phyloP scores from a whole-genome alignment of 1,284 basidiomycete genomes.

The Veloporphyrellus conicus region DNA sequence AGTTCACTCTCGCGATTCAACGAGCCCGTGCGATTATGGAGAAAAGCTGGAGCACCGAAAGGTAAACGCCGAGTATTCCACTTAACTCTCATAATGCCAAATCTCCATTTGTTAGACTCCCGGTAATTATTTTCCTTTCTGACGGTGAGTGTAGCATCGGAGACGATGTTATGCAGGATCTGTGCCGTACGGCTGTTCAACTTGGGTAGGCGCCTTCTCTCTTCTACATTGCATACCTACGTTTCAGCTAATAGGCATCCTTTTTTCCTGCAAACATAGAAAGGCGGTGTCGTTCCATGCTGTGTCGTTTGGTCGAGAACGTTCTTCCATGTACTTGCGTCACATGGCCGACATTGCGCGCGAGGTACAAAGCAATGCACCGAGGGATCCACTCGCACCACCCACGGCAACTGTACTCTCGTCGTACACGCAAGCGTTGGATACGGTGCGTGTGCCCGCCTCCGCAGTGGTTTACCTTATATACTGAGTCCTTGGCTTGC shows the following conservation, averaged over 20 bases:
- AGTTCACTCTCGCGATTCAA: slow-evolving; percentile 44
- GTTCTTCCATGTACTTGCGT: slow-evolving; percentile 35
- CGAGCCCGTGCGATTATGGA: slow-evolving; percentile 42
- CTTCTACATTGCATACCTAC: too few species aligned
- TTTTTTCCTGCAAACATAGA: slow-evolving; percentile 27
- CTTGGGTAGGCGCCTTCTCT: too few species aligned
- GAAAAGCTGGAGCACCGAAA: slow-evolving; percentile 51
- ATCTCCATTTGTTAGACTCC: slow-evolving; percentile 35
- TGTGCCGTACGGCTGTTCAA: slow-evolving; percentile 45
- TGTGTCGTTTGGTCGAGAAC: slow-evolving; percentile 51
- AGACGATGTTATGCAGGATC: slow-evolving; percentile 42
- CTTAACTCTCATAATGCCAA: neutral
- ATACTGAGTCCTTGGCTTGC: neutral
- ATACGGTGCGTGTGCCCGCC: slow-evolving; percentile 41
- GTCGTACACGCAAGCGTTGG: slow-evolving; percentile 50
- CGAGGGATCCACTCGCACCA: slow-evolving; percentile 42
- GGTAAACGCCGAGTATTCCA: slow-evolving; percentile 33
- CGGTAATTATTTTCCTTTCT: slow-evolving; percentile 63
- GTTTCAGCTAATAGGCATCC: neutral
- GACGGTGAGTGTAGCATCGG: slow-evolving; percentile 49
- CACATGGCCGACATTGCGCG: slow-evolving; percentile 53
- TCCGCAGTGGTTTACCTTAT: neutral
- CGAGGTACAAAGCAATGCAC: slow-evolving; percentile 47
- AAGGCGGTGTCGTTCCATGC: slow-evolving; percentile 58
- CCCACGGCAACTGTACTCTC: slow-evolving; percentile 40